Evolutionary conservation across 495 filamentous ascomycete species (phyloP).

Genomic region (Penicillium mononematosum): DNA sequence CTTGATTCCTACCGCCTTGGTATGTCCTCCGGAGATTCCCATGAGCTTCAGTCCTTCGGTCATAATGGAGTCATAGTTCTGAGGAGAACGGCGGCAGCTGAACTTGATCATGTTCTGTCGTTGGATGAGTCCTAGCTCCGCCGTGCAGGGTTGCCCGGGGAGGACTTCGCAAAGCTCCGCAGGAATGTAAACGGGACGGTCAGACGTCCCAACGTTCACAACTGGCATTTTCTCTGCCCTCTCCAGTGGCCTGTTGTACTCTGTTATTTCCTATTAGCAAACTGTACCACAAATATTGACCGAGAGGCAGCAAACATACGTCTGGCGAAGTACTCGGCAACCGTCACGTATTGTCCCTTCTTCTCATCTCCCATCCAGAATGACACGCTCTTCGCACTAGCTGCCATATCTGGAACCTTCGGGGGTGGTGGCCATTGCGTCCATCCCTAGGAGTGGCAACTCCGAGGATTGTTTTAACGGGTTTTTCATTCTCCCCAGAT

Average conservation of each 20-base stretch:
- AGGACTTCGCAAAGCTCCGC: conserved; percentile 59
- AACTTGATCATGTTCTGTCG: conserved; percentile 62
- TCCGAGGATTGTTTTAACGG: conserved; percentile 14
- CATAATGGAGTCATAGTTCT: conserved; percentile 63
- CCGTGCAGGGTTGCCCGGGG: conserved; percentile 53
- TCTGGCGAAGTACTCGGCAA: conserved; percentile 18
- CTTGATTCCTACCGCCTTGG: conserved; percentile 4
- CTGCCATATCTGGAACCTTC: not conserved
- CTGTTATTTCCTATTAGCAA: conserved; percentile 10
- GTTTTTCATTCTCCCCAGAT: not conserved
- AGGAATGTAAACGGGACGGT: conserved; percentile 58
- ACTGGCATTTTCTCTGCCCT: conserved; percentile 41
- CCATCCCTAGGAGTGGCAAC: conserved; percentile 16
- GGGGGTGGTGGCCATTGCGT: not conserved
- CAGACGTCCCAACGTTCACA: conserved; percentile 61
- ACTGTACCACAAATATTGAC: not conserved
- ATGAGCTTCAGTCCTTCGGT: conserved; percentile 48
- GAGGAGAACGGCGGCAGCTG: conserved; percentile 58
- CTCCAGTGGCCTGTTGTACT: conserved; percentile 3
- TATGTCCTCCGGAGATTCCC: conserved; percentile 33
- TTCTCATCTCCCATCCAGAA: conserved; percentile 17
- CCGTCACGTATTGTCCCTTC: conserved; percentile 8
- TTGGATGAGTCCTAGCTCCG: conserved; percentile 49
- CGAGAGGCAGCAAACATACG: conserved; percentile 9
- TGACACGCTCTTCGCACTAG: conserved; percentile 13